Conservation (phyloP, 139 green algal species). For the Gonium pectorale region DNA sequence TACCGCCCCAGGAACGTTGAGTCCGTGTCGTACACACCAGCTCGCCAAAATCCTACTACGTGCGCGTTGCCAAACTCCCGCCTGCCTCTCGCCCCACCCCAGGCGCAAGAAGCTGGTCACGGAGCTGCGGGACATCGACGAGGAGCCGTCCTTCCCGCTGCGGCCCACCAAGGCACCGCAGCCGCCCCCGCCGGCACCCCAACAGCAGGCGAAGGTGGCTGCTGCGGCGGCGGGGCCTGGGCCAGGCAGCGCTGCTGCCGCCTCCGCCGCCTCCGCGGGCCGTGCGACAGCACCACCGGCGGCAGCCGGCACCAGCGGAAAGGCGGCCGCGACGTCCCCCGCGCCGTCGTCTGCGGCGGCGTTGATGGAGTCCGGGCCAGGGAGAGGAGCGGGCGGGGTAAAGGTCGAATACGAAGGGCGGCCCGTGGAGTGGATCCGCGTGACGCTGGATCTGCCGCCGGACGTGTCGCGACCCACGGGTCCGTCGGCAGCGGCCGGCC, state of each 20-base stretch:
- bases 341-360: neutral
- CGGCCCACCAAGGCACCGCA: slow-evolving; percentile 42
- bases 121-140: slow-evolving; percentile 58
- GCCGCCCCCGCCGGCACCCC: neutral
- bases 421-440: slow-evolving; percentile 48
- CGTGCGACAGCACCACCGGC: neutral
- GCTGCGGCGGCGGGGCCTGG: neutral
- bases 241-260: neutral
- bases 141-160: slow-evolving; percentile 63
- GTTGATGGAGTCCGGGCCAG: neutral
- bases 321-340: neutral
- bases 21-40: no score
- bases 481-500: no score
- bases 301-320: neutral
- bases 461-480: neutral
- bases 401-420: slow-evolving; percentile 48
- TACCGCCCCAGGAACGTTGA: no score
- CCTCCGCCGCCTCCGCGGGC: no score
- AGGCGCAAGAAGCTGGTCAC: slow-evolving; percentile 62
- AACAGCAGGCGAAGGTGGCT: slow-evolving; percentile 1
- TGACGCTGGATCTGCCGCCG: slow-evolving; percentile 43
- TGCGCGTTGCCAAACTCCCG: no score
- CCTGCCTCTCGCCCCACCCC: neutral
- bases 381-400: neutral
- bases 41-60: no score